phyloP scores from a whole-genome alignment of 2,329 filamentous ascomycete genomes.

The Pseudogymnoascus sp. region DNA sequence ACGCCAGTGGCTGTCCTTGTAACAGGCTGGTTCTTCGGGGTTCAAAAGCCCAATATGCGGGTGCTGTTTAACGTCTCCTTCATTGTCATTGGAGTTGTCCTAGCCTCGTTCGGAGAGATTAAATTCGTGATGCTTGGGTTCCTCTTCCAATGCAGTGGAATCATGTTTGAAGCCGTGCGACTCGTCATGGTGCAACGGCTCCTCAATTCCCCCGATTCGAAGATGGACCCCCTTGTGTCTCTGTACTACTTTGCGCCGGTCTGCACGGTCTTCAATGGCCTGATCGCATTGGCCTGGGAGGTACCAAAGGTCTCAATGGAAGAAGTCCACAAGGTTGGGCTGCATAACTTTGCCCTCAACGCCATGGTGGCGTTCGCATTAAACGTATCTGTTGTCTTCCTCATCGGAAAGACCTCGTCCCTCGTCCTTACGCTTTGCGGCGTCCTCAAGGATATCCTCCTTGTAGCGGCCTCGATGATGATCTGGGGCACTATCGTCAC shows the following conservation, averaged over 20 bases:
- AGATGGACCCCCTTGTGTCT: slow-evolving; percentile 85
- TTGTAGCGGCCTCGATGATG: slow-evolving; percentile 70
- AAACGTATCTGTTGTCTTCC: slow-evolving; percentile 78
- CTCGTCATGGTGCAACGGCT: slow-evolving; percentile 79
- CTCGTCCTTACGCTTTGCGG: slow-evolving; percentile 80
- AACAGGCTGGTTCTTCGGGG: slow-evolving; percentile 79
- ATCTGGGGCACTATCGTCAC: slow-evolving; percentile 74
- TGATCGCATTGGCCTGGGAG: slow-evolving; percentile 66
- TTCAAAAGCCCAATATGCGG: slow-evolving; percentile 70
- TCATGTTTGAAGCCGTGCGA: slow-evolving; percentile 74
- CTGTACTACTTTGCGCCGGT: slow-evolving; percentile 86
- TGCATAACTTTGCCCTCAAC: slow-evolving; percentile 65
- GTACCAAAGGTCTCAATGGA: slow-evolving; percentile 59
- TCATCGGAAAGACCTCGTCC: slow-evolving; percentile 82
- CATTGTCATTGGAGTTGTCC: slow-evolving; percentile 89
- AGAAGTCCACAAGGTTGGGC: slow-evolving; percentile 66
- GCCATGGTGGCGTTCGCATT: slow-evolving; percentile 71
- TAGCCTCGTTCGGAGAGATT: slow-evolving; percentile 93
- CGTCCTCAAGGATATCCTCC: slow-evolving; percentile 80
- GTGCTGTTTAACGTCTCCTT: slow-evolving; percentile 87
- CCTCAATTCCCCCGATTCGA: slow-evolving; percentile 75
- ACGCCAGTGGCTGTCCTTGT: slow-evolving; percentile 90
- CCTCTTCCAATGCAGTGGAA: slow-evolving; percentile 68
- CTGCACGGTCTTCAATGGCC: slow-evolving; percentile 73
- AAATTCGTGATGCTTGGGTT: slow-evolving; percentile 78